A percentile compares a stretch with the other conserved stretches of the same genome.
These are phyloP conservation scores for Dictyostelium discoideum DNA, from an alignment of 78 protist genomes.

Conservation along the genomic window DNA sequence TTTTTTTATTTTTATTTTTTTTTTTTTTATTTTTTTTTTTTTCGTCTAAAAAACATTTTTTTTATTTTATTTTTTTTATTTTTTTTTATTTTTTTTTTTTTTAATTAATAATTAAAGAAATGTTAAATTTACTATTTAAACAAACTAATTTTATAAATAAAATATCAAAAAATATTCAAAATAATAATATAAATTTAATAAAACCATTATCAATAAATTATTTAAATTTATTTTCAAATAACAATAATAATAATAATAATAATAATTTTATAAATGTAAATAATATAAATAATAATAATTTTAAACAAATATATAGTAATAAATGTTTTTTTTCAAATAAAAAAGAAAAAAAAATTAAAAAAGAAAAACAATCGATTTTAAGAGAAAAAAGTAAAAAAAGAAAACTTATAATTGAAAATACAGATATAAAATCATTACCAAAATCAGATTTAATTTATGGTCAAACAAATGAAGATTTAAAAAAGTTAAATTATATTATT, in stretches of 20 bases:
- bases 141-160: background rate
- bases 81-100: slow-evolving; percentile 9
- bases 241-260: background rate
- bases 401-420: background rate
- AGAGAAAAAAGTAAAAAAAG: slow-evolving; percentile 32
- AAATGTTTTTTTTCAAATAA: background rate
- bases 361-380: background rate
- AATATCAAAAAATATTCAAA: background rate
- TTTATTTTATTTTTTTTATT: too few relatives aligned
- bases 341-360: slow-evolving; percentile 2
- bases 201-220: background rate
- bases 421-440: slow-evolving; percentile 36
- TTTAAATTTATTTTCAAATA: background rate
- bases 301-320: background rate
- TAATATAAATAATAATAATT: background rate
- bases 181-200: too few relatives aligned
- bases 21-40: too few relatives aligned
- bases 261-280: background rate
- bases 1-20: slow-evolving; percentile 6
- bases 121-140: background rate
- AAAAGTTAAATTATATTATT: slow-evolving; percentile 16
- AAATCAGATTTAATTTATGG: slow-evolving; percentile 37
- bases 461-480: background rate
- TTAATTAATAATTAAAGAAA: slow-evolving; percentile 90
- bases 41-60: too few relatives aligned